Percentiles rank a stretch among this genome's conserved stretches.
Evolutionary conservation across 139 green algal species (phyloP).

Genomic region (Coelastrella sp.): DNA sequence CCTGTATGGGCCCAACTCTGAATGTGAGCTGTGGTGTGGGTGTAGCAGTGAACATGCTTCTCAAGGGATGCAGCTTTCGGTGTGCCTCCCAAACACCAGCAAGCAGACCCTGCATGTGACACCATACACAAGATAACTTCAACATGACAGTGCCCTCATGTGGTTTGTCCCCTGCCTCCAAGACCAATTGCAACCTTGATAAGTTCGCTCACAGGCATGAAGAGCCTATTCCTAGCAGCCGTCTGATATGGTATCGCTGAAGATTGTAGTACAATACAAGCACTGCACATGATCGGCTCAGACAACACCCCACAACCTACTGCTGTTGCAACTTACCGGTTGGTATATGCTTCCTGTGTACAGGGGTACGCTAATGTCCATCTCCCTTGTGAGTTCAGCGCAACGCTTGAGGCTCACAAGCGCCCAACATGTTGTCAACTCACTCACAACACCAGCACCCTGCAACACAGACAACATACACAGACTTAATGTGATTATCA

Average conservation of each 20-base stretch:
- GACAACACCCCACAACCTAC: too few species aligned
- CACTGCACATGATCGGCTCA: too few species aligned
- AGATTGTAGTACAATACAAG: too few species aligned
- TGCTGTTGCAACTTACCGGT: neutral
- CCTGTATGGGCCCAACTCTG: constrained; percentile 20
- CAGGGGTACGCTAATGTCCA: constrained; percentile 58
- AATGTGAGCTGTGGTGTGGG: constrained; percentile 8
- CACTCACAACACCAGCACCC: constrained; percentile 63
- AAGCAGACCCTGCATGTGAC: constrained; percentile 8
- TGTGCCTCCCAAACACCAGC: constrained; percentile 27
- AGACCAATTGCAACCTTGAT: too few species aligned
- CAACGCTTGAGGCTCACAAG: constrained; percentile 65
- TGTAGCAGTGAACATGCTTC: constrained; percentile 11
- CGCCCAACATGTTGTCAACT: constrained; percentile 69
- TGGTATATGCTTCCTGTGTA: constrained; percentile 46
- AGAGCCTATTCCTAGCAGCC: too few species aligned
- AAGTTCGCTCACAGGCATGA: too few species aligned
- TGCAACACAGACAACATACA: constrained; percentile 28
- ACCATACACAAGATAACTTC: neutral
- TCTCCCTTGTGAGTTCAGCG: constrained; percentile 48
- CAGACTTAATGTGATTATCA: too few species aligned
- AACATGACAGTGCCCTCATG: too few species aligned
- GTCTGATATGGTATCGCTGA: too few species aligned
- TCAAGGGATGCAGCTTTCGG: constrained; percentile 35
- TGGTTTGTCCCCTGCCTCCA: too few species aligned